These are phyloP conservation scores for Aspergillus sclerotioniger DNA, from an alignment of 495 filamentous ascomycete species.

Conservation along the genomic window DNA sequence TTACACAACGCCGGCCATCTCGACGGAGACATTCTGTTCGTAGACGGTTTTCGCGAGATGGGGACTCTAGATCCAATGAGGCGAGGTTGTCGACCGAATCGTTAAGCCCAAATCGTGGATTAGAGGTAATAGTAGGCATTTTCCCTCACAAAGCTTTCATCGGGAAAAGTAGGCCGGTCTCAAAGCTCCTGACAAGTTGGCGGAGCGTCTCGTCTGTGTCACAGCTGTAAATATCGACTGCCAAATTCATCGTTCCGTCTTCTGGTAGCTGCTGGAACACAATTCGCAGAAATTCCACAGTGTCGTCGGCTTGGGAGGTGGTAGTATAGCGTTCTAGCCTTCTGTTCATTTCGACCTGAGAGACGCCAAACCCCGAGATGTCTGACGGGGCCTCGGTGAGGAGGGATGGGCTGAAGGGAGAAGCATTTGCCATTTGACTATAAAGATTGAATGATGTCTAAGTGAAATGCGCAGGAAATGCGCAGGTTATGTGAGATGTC, in stretches of 20 bases:
- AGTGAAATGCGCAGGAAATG: too few relatives aligned
- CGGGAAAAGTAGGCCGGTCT: constrained; percentile 8
- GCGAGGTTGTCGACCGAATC: constrained; percentile 18
- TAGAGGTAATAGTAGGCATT: constrained; percentile 8
- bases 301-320: too few relatives aligned
- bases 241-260: constrained; percentile 10
- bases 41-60: constrained; percentile 5
- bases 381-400: too few relatives aligned
- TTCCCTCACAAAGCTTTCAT: constrained; percentile 8
- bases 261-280: constrained; percentile 13
- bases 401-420: too few relatives aligned
- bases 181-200: constrained; percentile 14
- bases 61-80: constrained; percentile 3
- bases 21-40: constrained; percentile 9
- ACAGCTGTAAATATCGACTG: constrained; percentile 14
- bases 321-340: too few relatives aligned
- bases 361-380: too few relatives aligned
- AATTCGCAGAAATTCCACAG: constrained; percentile 6
- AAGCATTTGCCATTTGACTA: too few relatives aligned
- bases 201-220: constrained; percentile 10
- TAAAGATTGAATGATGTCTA: too few relatives aligned
- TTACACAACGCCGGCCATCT: constrained; percentile 8
- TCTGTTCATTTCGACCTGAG: too few relatives aligned
- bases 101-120: constrained; percentile 9
- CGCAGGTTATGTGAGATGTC: too few relatives aligned